Evolutionary conservation across 78 protist genomes (phyloP).

Genomic region (Dictyostelium brefeldianum): DNA sequence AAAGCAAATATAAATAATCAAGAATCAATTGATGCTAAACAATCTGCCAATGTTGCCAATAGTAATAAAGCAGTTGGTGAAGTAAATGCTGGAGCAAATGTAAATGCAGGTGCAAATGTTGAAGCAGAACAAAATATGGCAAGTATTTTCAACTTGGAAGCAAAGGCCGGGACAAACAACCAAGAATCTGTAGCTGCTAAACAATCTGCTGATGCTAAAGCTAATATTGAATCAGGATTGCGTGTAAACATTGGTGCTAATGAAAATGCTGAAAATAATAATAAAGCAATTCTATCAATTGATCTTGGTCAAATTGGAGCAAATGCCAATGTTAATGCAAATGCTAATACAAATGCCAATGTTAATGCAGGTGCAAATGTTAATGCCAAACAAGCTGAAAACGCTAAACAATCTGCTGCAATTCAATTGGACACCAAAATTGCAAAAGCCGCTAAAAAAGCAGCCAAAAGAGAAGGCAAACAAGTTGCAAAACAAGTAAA

Average conservation of each 20-base stretch:
- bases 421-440: background rate
- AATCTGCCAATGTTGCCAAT: background rate
- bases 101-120: background rate
- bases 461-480: background rate
- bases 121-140: too few species aligned
- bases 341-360: background rate
- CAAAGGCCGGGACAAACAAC: too few species aligned
- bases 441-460: background rate
- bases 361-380: background rate
- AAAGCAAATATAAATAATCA: too few species aligned
- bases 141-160: too few species aligned
- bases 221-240: too few species aligned
- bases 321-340: too few species aligned
- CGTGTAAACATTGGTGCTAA: too few species aligned
- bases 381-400: background rate
- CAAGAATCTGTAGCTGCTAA: background rate
- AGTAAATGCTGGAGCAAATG: too few species aligned
- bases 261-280: background rate
- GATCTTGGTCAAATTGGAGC: background rate
- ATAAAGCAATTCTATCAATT: background rate
- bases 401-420: background rate
- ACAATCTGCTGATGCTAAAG: background rate
- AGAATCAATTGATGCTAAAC: background rate
- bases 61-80: too few species aligned
- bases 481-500: background rate